Evolutionary conservation across 163 green algal genomes (phyloP).

Genomic region (Scenedesmus sp.): DNA sequence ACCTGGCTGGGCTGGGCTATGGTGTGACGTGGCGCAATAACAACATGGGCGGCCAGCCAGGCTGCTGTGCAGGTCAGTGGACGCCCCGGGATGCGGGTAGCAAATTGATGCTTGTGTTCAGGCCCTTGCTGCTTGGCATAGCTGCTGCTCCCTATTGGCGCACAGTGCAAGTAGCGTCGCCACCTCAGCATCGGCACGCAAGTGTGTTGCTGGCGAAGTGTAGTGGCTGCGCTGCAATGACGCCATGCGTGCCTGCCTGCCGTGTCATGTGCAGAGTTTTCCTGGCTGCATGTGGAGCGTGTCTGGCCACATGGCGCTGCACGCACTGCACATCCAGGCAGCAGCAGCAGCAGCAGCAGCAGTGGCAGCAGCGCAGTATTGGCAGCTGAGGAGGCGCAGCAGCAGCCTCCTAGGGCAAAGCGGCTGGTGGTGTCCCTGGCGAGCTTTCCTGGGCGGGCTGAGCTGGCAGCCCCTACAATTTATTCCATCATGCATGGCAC

Average conservation of each 20-base stretch:
- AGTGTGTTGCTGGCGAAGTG: too few relatives aligned
- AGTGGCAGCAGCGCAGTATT: neutral
- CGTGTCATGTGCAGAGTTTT: neutral
- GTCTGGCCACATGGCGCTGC: neutral
- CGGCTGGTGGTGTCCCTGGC: neutral
- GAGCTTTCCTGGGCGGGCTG: neutral
- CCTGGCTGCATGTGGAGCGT: neutral
- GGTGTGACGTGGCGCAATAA: neutral
- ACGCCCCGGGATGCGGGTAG: too few relatives aligned
- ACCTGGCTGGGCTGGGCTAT: neutral
- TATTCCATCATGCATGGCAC: conserved; percentile 20
- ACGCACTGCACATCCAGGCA: neutral
- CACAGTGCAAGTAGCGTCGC: too few relatives aligned
- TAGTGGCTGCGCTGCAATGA: neutral
- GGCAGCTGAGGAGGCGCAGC: neutral
- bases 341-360: neutral
- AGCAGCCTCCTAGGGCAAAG: neutral
- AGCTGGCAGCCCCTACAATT: neutral
- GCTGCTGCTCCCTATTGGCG: too few relatives aligned
- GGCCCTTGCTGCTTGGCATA: neutral
- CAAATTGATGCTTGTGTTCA: too few relatives aligned
- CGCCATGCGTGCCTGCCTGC: too few relatives aligned
- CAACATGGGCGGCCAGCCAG: neutral
- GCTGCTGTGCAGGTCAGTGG: neutral
- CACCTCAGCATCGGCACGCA: too few relatives aligned